phyloP scores from a whole-genome alignment of 768 basidiomycete genomes.

The Mycena crocata region DNA sequence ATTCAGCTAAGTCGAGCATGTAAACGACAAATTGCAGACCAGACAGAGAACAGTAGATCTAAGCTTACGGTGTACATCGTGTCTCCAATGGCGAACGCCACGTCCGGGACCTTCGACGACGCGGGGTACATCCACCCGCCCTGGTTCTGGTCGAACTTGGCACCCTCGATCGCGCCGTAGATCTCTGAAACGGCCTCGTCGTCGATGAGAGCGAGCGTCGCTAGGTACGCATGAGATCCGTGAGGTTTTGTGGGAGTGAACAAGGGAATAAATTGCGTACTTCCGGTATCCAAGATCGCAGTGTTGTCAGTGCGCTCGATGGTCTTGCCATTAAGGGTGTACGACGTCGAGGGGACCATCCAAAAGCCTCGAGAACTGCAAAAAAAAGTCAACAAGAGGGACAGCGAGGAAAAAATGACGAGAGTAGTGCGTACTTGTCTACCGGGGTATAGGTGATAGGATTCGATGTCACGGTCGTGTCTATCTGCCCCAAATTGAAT shows the following conservation, averaged over 20 bases:
- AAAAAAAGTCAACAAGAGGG: neutral
- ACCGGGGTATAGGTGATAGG: slow-evolving; percentile 38
- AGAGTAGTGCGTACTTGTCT: slow-evolving; percentile 12
- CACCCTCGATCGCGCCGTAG: slow-evolving; percentile 50
- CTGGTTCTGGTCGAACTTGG: slow-evolving; percentile 45
- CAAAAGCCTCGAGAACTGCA: slow-evolving; percentile 53
- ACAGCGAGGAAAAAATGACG: neutral
- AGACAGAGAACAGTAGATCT: neutral
- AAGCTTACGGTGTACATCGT: slow-evolving; percentile 39
- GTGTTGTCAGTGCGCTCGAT: slow-evolving; percentile 33
- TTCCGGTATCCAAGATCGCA: slow-evolving; percentile 53
- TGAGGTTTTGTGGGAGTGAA: neutral
- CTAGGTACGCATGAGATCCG: neutral
- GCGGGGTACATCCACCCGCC: slow-evolving; percentile 53
- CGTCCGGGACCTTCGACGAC: slow-evolving; percentile 42
- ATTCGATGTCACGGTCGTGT: slow-evolving; percentile 38
- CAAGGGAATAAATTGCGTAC: slow-evolving; percentile 38
- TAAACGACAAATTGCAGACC: neutral
- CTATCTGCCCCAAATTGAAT: slow-evolving; percentile 36
- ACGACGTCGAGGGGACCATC: slow-evolving; percentile 46
- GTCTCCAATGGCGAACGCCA: slow-evolving; percentile 49
- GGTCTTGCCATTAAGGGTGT: slow-evolving; percentile 42
- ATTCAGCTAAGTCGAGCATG: slow-evolving; percentile 20
- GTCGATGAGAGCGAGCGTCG: slow-evolving; percentile 39
- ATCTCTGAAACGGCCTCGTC: slow-evolving; percentile 46